phyloP scores from a whole-genome alignment of 2,329 filamentous ascomycete genomes.

The Colletotrichum salicis region DNA sequence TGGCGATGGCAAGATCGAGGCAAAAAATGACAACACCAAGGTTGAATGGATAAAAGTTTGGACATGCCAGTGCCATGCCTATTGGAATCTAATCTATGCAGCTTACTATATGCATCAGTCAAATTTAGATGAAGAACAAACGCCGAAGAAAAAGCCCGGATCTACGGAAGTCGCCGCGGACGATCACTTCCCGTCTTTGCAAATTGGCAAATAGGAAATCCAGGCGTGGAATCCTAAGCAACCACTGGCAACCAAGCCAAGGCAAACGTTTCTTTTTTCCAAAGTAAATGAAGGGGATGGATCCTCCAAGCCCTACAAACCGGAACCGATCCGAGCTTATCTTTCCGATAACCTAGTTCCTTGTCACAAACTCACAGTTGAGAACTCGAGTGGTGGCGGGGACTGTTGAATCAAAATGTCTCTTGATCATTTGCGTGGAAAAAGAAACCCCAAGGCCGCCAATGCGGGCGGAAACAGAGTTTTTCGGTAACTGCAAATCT shows the following conservation, averaged over 20 bases:
- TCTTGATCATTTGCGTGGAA: background rate
- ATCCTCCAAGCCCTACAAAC: background rate
- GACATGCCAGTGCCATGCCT: background rate
- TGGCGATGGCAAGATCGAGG: background rate
- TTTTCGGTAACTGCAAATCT: background rate
- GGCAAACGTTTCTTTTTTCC: background rate
- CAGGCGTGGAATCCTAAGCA: background rate
- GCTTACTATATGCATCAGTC: background rate
- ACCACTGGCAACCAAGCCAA: no score
- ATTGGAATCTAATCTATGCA: background rate
- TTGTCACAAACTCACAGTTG: background rate
- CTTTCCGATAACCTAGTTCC: no score
- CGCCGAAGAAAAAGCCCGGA: background rate
- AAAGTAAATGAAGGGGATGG: background rate
- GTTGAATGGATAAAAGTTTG: background rate
- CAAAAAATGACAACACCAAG: background rate
- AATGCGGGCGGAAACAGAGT: background rate
- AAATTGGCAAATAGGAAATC: background rate
- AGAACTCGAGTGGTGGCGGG: background rate
- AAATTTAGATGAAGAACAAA: background rate
- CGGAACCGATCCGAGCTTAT: no score
- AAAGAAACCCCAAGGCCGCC: background rate
- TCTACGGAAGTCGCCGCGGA: background rate
- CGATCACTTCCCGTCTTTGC: no score
- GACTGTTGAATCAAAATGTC: no score